phyloP scores from a whole-genome alignment of 805 yeast genomes.

The Ogataea methylovora region DNA sequence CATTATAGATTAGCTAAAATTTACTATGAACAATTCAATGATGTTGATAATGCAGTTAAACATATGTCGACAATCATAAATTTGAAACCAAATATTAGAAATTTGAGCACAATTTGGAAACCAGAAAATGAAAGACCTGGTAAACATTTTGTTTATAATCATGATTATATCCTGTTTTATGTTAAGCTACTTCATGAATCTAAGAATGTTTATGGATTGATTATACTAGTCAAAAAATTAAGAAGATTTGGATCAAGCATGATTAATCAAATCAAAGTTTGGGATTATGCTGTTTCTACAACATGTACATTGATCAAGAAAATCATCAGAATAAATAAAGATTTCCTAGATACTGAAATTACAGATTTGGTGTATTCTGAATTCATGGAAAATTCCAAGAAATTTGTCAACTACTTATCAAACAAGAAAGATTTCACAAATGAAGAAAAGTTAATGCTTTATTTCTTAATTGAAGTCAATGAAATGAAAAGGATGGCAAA shows the following conservation, averaged over 20 bases:
- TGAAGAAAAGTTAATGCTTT: constrained; percentile 30
- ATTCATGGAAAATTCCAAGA: constrained; percentile 33
- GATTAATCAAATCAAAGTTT: constrained; percentile 53
- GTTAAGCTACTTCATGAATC: constrained; percentile 46
- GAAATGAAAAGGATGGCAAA: constrained; percentile 68
- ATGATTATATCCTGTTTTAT: constrained; percentile 59
- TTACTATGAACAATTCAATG: constrained; percentile 43
- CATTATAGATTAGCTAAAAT: constrained; percentile 63
- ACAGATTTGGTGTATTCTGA: constrained; percentile 34
- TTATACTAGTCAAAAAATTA: constrained; percentile 61
- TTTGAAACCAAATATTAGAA: constrained; percentile 59
- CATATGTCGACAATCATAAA: constrained; percentile 61
- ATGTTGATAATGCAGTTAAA: constrained; percentile 46
- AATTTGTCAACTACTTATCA: constrained; percentile 18
- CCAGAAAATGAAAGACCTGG: constrained; percentile 92
- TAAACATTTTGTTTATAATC: constrained; percentile 75
- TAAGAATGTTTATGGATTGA: constrained; percentile 51
- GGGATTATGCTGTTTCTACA: constrained; percentile 54
- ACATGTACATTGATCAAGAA: constrained; percentile 46
- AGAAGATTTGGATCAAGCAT: constrained; percentile 73
- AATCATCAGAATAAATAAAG: constrained; percentile 32
- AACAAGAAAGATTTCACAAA: constrained; percentile 26
- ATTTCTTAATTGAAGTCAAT: constrained; percentile 40
- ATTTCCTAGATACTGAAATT: constrained; percentile 46
- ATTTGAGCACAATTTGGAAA: constrained; percentile 83